Base-by-base conservation (phyloP, 108 stramenopile species). In the Nitzschia putrida region DNA sequence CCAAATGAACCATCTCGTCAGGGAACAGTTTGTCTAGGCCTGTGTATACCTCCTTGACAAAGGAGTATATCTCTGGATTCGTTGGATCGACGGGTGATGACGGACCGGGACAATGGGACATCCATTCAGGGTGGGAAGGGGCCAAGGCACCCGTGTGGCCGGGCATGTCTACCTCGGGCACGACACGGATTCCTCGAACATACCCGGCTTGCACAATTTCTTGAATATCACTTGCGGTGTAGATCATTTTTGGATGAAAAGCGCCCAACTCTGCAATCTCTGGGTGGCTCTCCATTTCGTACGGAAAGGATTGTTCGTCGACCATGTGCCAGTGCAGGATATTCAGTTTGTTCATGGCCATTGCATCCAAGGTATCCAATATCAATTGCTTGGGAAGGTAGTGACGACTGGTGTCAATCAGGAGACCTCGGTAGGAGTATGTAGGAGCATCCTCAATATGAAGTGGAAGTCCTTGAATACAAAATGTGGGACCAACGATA, bases 391-490 rank as follows among this genome's bases (percentile, higher is more conserved):
- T 45, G 21, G 88, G 87, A 10, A 86, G 73, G 61, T 77, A 95
- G 76, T 95, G 91, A 9, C 94, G 81, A 38, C 79, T 61, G 13
- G 87, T 77, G 76, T 95, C 94, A 39, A 95, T 79, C 66, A 91
- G 64, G 20, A 91, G 78, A 13, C 90, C 95, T 50, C 95, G 91
- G 57, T 78, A 85, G 20, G 73, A 45, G 67, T 81, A 93, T 52
- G 74, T 52, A 14, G 94, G 89, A 13, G 53, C 64, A 63, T 92
- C 90, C 14, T 70, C 12, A 55, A 93, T 69, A 40, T 11, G 41
- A 5, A 80, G 59, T 0, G 85, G 81, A 2, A 76, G 63, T 21
- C 68, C 40, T 6, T 40, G 53, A 22, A 77, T 56, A 13, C 53
- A 14, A 54, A 42, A 65, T 1, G 74, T 39, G 18, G 66, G 58